A percentile compares a stretch with the other conserved stretches of the same genome.
These are phyloP conservation scores for Polygonum maritimum DNA, from an alignment of 148 eudicot species.

Conservation along the genomic window DNA sequence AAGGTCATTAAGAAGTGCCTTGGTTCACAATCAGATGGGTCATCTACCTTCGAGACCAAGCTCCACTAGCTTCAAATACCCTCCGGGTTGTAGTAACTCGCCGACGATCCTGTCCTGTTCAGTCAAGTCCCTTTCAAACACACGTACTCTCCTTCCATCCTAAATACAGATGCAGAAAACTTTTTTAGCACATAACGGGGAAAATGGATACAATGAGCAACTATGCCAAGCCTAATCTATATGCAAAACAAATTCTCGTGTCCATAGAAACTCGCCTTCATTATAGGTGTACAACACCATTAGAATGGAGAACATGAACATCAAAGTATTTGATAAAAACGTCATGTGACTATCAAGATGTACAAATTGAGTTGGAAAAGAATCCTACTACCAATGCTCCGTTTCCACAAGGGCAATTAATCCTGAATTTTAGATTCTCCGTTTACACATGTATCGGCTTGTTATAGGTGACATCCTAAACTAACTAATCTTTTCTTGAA, in stretches of 20 bases:
- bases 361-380: no score
- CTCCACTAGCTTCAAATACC: conserved; percentile 45
- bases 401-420: not conserved
- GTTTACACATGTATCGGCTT: not conserved
- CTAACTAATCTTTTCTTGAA: not conserved
- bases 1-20: not conserved
- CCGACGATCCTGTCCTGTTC: conserved; percentile 60
- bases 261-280: not conserved
- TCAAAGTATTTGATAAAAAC: not conserved
- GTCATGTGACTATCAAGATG: no score
- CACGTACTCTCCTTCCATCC: conserved; percentile 48
- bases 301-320: not conserved
- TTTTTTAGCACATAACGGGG: not conserved
- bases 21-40: not conserved
- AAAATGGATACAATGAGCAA: not conserved
- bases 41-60: conserved; percentile 44
- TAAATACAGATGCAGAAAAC: conserved; percentile 9
- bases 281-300: not conserved
- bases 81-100: conserved; percentile 55
- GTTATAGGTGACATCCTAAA: not conserved
- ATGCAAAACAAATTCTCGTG: not conserved
- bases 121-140: conserved; percentile 46
- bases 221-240: not conserved
- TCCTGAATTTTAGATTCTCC: no score
- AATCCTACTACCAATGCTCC: not conserved